These are phyloP conservation scores for Trametes sanguinea DNA, from an alignment of 768 basidiomycete species.

Conservation along the genomic window DNA sequence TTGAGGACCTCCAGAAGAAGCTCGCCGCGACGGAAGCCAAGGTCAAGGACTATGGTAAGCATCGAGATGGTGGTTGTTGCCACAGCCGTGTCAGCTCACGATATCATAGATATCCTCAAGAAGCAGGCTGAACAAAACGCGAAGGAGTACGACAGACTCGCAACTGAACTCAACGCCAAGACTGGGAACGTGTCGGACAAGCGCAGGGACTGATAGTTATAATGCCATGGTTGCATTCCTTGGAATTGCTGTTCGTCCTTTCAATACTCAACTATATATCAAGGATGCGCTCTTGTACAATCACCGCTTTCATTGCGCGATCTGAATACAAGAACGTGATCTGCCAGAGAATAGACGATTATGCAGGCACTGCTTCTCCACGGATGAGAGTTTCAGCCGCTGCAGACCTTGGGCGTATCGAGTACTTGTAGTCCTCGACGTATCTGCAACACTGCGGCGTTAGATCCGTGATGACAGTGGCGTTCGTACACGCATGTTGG, in stretches of 20 bases:
- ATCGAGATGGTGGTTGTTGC: neutral
- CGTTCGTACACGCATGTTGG: neutral
- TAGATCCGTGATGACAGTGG: neutral
- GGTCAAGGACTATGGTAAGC: constrained; percentile 49
- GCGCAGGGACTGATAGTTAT: constrained; percentile 53
- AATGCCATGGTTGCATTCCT: too few species aligned
- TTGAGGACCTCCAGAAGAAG: constrained; percentile 70
- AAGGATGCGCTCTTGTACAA: too few species aligned
- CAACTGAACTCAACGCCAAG: constrained; percentile 71
- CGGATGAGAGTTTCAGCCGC: neutral
- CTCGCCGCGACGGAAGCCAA: constrained; percentile 58
- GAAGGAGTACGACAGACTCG: constrained; percentile 79
- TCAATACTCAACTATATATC: neutral
- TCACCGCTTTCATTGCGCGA: too few species aligned
- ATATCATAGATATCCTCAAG: constrained; percentile 66
- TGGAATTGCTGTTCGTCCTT: neutral
- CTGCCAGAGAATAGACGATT: neutral
- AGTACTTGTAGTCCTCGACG: neutral
- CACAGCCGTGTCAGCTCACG: constrained; percentile 1
- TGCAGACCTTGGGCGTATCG: neutral
- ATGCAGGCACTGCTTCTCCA: neutral
- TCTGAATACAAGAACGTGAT: neutral
- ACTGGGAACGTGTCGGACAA: constrained; percentile 65
- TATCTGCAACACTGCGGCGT: neutral
- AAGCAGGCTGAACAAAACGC: constrained; percentile 81